Evolutionary conservation across 352 stramenopile genomes (phyloP).

Genomic region (Globisporangium nagaii): DNA sequence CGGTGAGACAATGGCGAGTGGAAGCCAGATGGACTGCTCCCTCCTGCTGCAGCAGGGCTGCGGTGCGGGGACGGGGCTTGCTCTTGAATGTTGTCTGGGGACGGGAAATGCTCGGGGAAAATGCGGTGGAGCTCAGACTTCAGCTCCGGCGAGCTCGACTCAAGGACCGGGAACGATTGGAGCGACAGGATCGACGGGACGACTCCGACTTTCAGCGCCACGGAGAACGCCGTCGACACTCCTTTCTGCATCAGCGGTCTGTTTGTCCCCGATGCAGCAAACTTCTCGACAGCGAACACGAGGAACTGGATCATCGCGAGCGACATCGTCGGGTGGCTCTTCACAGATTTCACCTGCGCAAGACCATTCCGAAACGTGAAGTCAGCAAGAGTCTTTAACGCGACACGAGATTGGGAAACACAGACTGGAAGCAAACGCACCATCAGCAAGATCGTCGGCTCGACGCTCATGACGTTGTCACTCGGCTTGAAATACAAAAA

Average conservation of each 20-base stretch:
- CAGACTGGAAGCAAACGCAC: constrained; percentile 18
- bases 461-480: constrained; percentile 82
- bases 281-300: constrained; percentile 82
- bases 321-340: constrained; percentile 78
- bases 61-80: constrained; percentile 20
- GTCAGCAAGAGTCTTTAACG: too few relatives aligned
- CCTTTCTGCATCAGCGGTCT: constrained; percentile 78
- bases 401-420: neutral
- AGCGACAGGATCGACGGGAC: constrained; percentile 60
- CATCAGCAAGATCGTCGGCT: constrained; percentile 81
- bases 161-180: constrained; percentile 72
- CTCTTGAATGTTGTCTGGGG: constrained; percentile 41
- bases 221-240: constrained; percentile 71
- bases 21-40: constrained; percentile 34
- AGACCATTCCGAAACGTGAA: too few relatives aligned
- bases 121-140: constrained; percentile 73
- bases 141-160: constrained; percentile 60
- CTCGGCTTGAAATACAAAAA: constrained; percentile 80
- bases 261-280: constrained; percentile 68
- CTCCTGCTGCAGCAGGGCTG: constrained; percentile 15
- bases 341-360: constrained; percentile 73
- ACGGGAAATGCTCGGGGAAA: constrained; percentile 79
- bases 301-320: constrained; percentile 84
- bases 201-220: constrained; percentile 69
- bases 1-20: constrained; percentile 30